Base-by-base conservation (phyloP, 192 early-diverging fungal species). In the Pilaira anomala region DNA sequence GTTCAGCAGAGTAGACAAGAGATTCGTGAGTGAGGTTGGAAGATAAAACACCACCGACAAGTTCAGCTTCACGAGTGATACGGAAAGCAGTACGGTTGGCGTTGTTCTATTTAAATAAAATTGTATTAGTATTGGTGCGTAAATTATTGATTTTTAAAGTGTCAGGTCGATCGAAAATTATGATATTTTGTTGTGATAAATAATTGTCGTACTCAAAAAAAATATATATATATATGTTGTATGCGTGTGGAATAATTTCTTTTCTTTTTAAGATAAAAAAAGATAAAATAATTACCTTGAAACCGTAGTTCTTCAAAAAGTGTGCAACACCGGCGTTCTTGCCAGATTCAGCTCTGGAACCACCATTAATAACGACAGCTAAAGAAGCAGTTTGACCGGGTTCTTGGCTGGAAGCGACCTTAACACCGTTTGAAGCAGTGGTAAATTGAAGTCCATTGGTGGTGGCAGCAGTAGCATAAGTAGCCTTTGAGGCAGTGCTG, bases 1-100 rank as follows among this genome's bases (percentile, higher is more conserved):
- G 95, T 72, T 92, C 89, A 60, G 91, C 89, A n/a, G 85, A 88
- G 80, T 91, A 82, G 52, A 90, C 77, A 67, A 94, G 78, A 79
- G 83, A 80, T 70, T 98, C 97, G 42, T 94, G 87, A 18, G 82
- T 87, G 50, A 92, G 81, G 71, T 85, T 79, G 28, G 97, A 81
- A 46, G 85, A 87, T 65, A 97, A 79, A 41, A 85, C 80, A 67
- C 89, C 92, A 50, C 97, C 97, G 51, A 89, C 83, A 49, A 96
- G 83, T 83, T 96, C 93, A 52, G 94, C 84, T 76, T 97, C 93
- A 67, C 93, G 94, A 62, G 90, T 75, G 49, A 86, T 88, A 58
- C 92, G 91, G 76, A 92, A 87, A 62, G 91, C 84, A 62, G 87
- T 92, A 76, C 93, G 93, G 30, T 75, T 81, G 50, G 86, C 75